Evolutionary conservation across 2,329 filamentous ascomycete genomes (phyloP).

Genomic region (Graphiopsis chlorocephala): DNA sequence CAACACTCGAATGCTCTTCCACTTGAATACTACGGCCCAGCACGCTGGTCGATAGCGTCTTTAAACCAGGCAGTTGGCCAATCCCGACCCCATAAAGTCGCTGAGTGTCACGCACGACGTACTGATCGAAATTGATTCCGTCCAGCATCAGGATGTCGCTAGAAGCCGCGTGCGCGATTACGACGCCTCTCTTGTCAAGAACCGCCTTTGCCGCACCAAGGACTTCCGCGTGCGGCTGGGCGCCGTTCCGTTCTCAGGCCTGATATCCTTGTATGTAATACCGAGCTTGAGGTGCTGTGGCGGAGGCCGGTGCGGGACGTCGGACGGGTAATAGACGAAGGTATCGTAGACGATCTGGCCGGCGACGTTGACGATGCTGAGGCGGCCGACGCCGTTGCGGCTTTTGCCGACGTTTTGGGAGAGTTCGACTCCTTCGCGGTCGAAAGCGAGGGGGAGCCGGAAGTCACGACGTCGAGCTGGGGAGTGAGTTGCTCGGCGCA

Average conservation of each 20-base stretch:
- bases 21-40: slow-evolving; percentile 13
- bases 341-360: slow-evolving; percentile 10
- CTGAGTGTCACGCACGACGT: not conserved
- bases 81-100: not conserved
- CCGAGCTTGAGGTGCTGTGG: not conserved
- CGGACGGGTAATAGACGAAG: not conserved
- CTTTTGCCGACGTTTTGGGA: not conserved
- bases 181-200: not conserved
- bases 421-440: slow-evolving; percentile 3
- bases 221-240: not conserved
- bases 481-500: not conserved
- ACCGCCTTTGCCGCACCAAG: not conserved
- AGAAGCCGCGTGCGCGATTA: not conserved
- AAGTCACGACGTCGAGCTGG: slow-evolving; percentile 2
- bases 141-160: not conserved
- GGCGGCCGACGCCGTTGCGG: slow-evolving; percentile 1
- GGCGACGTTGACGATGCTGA: slow-evolving; percentile 1
- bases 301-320: not conserved
- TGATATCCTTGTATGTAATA: not conserved
- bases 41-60: not conserved
- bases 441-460: not conserved
- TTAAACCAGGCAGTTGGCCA: not conserved
- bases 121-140: not conserved
- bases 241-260: slow-evolving; percentile 6
- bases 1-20: slow-evolving; percentile 14